phyloP scores from a whole-genome alignment of 768 basidiomycete genomes.

The Boletus rufocinnamomeus region DNA sequence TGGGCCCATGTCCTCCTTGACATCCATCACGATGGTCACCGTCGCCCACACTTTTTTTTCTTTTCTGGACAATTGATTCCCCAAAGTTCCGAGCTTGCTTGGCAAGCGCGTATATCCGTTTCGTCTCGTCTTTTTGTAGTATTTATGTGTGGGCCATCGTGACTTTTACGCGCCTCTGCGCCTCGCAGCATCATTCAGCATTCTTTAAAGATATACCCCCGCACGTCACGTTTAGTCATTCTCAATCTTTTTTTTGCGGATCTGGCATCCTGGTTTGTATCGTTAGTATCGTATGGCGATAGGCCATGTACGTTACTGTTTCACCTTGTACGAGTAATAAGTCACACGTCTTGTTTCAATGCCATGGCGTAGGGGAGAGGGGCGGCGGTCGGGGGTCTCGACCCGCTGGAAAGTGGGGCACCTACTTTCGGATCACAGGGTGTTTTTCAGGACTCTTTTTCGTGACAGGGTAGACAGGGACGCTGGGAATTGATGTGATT shows the following conservation, averaged over 20 bases:
- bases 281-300: conserved; percentile 14
- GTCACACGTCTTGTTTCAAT: conserved; percentile 4
- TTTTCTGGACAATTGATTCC: conserved; percentile 6
- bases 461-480: not conserved
- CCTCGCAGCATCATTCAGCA: conserved; percentile 19
- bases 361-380: not conserved
- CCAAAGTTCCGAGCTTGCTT: not conserved
- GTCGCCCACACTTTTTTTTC: conserved; percentile 1
- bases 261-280: conserved; percentile 29
- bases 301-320: conserved; percentile 20
- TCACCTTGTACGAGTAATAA: conserved; percentile 11
- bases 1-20: not conserved
- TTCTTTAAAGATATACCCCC: conserved; percentile 20
- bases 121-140: conserved; percentile 1
- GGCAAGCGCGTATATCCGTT: conserved; percentile 6
- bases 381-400: conserved; percentile 5
- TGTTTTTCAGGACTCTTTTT: not conserved
- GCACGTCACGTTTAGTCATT: conserved; percentile 12
- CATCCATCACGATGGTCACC: conserved; percentile 7
- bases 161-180: conserved; percentile 8
- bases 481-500: not conserved
- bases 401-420: conserved; percentile 16
- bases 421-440: conserved; percentile 8
- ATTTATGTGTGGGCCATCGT: conserved; percentile 24
- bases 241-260: conserved; percentile 9